These are phyloP conservation scores for Yarrowia phangngaensis DNA, from an alignment of 805 yeast genomes.

Conservation along the genomic window DNA sequence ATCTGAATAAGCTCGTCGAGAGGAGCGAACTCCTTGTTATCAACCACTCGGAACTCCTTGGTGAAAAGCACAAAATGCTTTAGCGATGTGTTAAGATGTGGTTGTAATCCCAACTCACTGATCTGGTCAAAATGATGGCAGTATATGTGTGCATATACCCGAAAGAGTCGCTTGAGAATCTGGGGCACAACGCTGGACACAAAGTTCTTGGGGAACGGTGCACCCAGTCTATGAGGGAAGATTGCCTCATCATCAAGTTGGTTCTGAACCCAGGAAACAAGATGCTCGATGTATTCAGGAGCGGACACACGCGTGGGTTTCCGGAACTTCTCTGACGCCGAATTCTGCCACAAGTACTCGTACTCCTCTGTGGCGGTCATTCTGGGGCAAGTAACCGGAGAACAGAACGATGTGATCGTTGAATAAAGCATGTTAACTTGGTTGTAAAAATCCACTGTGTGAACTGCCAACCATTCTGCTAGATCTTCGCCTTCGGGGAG, in stretches of 20 bases:
- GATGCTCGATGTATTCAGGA: slow-evolving; percentile 87
- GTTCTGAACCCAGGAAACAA: slow-evolving; percentile 95
- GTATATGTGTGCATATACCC: slow-evolving; percentile 95
- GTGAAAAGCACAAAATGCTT: slow-evolving; percentile 90
- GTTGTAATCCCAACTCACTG: slow-evolving; percentile 84
- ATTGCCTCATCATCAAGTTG: slow-evolving; percentile 84
- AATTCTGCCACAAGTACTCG: slow-evolving; percentile 94
- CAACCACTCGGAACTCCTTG: slow-evolving; percentile 74
- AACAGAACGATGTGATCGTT: slow-evolving; percentile 92
- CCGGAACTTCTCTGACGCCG: slow-evolving; percentile 46
- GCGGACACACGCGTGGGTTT: slow-evolving; percentile 88
- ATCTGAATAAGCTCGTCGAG: slow-evolving; percentile 73
- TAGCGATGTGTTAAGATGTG: slow-evolving; percentile 87
- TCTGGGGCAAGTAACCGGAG: slow-evolving; percentile 89
- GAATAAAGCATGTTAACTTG: slow-evolving; percentile 96
- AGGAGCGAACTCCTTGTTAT: slow-evolving; percentile 85
- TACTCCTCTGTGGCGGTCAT: slow-evolving; percentile 98
- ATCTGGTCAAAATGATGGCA: slow-evolving; percentile 97
- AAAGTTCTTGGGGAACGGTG: slow-evolving; percentile 86
- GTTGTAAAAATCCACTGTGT: slow-evolving; percentile 94
- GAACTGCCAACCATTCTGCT: slow-evolving; percentile 95
- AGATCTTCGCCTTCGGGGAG: slow-evolving; percentile 88
- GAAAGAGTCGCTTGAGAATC: slow-evolving; percentile 82
- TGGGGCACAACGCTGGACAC: slow-evolving; percentile 69
- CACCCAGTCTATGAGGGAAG: slow-evolving; percentile 86